These are phyloP conservation scores for Mycena vitilis DNA, from an alignment of 768 basidiomycete genomes.

Conservation along the genomic window DNA sequence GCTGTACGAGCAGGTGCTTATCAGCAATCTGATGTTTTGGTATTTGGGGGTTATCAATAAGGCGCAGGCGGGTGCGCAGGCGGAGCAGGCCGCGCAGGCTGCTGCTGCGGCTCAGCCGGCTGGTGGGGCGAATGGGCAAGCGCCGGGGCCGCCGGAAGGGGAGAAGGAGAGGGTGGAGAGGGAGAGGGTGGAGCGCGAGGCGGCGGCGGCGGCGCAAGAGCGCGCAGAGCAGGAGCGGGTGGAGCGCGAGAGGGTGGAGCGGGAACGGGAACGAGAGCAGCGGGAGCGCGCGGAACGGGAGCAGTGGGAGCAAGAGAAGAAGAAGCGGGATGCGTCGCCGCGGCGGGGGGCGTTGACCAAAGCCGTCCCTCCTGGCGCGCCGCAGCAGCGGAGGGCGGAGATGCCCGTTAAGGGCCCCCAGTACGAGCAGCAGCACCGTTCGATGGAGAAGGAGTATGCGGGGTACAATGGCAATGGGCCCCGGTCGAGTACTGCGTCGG, in stretches of 20 bases:
- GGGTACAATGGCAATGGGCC: conserved; percentile 52
- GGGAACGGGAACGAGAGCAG: conserved; percentile 60
- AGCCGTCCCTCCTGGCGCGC: conserved; percentile 57
- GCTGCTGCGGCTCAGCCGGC: conserved; percentile 43
- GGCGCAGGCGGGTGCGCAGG: conserved; percentile 63
- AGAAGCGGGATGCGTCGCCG: conserved; percentile 66
- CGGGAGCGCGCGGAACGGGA: conserved; percentile 53
- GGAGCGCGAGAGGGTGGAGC: conserved; percentile 55
- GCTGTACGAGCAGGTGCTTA: conserved; percentile 95
- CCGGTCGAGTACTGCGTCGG: conserved; percentile 36
- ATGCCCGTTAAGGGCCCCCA: conserved; percentile 89
- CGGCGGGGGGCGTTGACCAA: conserved; percentile 77
- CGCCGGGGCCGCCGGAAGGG: conserved; percentile 33
- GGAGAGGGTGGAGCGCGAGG: conserved; percentile 35
- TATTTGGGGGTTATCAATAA: conserved; percentile 98
- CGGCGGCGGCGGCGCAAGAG: conserved; percentile 50
- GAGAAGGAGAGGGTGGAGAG: conserved; percentile 42
- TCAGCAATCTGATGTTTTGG: conserved; percentile 99
- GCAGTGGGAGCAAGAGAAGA: conserved; percentile 57
- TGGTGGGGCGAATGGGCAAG: conserved; percentile 34
- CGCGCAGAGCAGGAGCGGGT: conserved; percentile 54
- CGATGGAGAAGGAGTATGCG: conserved; percentile 90
- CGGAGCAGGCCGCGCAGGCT: conserved; percentile 60
- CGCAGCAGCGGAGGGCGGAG: conserved; percentile 76
- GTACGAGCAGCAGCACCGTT: conserved; percentile 94